Evolutionary conservation across 352 stramenopile species (phyloP).

Genomic region (Phytopythium kandeliae): DNA sequence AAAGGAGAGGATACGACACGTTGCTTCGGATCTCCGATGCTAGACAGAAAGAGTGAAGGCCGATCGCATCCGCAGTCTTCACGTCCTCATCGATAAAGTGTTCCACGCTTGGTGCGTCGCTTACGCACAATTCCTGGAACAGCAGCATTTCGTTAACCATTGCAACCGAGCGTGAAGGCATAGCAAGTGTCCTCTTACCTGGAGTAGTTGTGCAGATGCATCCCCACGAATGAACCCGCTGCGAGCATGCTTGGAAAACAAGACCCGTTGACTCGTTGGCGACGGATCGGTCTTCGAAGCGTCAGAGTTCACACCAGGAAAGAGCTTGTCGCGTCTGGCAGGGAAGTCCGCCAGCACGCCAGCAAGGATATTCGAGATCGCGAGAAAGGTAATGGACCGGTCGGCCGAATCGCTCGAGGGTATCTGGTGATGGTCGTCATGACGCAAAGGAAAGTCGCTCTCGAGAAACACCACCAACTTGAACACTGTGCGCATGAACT

Average conservation of each 20-base stretch:
- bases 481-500: slow-evolving; percentile 72
- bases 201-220: background rate
- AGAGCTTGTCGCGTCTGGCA: slow-evolving; percentile 35
- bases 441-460: slow-evolving; percentile 34
- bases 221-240: slow-evolving; percentile 10
- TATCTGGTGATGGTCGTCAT: slow-evolving; percentile 6
- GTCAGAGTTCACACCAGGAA: slow-evolving; percentile 22
- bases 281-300: slow-evolving; percentile 16
- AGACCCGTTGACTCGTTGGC: slow-evolving; percentile 2
- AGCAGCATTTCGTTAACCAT: too few species aligned
- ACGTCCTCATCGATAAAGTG: slow-evolving; percentile 71
- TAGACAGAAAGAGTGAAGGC: slow-evolving; percentile 55
- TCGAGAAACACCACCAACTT: slow-evolving; percentile 74
- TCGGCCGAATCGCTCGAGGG: slow-evolving; percentile 10
- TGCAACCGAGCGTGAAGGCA: too few species aligned
- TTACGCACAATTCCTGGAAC: slow-evolving; percentile 15
- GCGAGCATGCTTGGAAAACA: slow-evolving; percentile 24
- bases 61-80: slow-evolving; percentile 23
- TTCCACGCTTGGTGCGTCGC: slow-evolving; percentile 1
- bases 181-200: background rate
- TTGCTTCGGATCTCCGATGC: slow-evolving; percentile 35
- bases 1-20: slow-evolving; percentile 35
- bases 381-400: slow-evolving; percentile 28
- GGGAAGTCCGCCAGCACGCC: slow-evolving; percentile 53
- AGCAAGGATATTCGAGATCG: slow-evolving; percentile 63